Evolutionary conservation across 495 filamentous ascomycete species (phyloP).

Genomic region (Penicillium canescens): DNA sequence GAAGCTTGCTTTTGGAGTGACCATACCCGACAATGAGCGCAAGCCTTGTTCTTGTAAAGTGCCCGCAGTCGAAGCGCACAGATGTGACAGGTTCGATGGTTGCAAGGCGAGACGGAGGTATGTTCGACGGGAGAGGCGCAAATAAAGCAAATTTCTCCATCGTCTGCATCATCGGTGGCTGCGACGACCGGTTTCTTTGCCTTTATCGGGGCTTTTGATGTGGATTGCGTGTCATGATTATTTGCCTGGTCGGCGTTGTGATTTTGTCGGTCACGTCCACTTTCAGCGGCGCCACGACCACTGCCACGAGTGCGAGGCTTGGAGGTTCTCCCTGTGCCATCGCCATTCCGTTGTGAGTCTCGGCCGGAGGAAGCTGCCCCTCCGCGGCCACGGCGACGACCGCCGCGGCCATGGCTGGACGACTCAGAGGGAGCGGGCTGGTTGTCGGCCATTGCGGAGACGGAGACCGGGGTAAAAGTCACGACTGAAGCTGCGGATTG

Average conservation of each 20-base stretch:
- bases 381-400: constrained; percentile 45
- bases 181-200: constrained; percentile 25
- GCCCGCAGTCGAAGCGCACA: constrained; percentile 87
- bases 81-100: constrained; percentile 94
- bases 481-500: constrained; percentile 1
- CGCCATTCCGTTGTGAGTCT: constrained; percentile 23
- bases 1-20: not conserved
- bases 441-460: constrained; percentile 38
- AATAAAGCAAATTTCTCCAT: constrained; percentile 91
- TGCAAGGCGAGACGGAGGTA: constrained; percentile 85
- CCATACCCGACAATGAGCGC: constrained; percentile 88
- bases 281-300: constrained; percentile 26
- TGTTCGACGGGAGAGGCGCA: constrained; percentile 87
- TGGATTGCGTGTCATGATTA: constrained; percentile 7
- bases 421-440: constrained; percentile 28
- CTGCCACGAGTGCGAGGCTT: constrained; percentile 38
- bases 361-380: constrained; percentile 29
- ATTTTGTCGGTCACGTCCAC: constrained; percentile 32
- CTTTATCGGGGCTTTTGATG: constrained; percentile 4
- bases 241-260: constrained; percentile 17
- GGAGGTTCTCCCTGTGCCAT: constrained; percentile 22
- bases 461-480: not conserved
- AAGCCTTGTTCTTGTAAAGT: constrained; percentile 92
- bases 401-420: constrained; percentile 36
- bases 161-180: constrained; percentile 55